Evolutionary conservation across 495 filamentous ascomycete species (phyloP).

Genomic region (Polyplosphaeria fusca): DNA sequence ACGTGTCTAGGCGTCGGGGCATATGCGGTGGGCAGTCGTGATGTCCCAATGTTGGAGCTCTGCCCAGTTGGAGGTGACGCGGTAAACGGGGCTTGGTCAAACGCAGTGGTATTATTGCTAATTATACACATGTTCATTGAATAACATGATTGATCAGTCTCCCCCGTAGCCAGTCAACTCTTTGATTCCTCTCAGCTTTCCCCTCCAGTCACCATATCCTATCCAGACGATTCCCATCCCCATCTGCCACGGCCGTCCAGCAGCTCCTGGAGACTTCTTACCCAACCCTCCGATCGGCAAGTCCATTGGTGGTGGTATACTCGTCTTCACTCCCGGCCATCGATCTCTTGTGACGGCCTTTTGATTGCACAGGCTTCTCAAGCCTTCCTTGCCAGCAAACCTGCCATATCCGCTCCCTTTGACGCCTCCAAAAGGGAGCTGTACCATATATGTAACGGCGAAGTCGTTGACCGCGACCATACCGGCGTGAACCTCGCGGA

Average conservation of each 20-base stretch:
- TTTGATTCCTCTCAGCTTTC: conserved; percentile 48
- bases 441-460: conserved; percentile 83
- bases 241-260: conserved; percentile 55
- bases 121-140: too few species aligned
- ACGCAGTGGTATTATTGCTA: too few species aligned
- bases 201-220: conserved; percentile 56
- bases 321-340: conserved; percentile 61
- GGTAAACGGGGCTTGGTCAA: too few species aligned
- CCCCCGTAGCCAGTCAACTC: conserved; percentile 42
- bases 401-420: conserved; percentile 86
- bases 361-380: conserved; percentile 76
- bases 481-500: conserved; percentile 68
- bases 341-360: conserved; percentile 83
- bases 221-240: conserved; percentile 61
- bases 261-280: conserved; percentile 42
- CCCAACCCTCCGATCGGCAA: conserved; percentile 59
- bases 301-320: conserved; percentile 72
- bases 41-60: too few species aligned
- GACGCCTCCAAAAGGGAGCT: conserved; percentile 88
- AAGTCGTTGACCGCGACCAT: conserved; percentile 97
- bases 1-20: too few species aligned
- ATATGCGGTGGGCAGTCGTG: too few species aligned
- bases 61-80: too few species aligned
- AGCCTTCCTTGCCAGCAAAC: conserved; percentile 87
- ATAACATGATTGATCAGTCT: too few species aligned